Evolutionary conservation across 108 stramenopile species (phyloP).

Genomic region (Epithemia pelagica): DNA sequence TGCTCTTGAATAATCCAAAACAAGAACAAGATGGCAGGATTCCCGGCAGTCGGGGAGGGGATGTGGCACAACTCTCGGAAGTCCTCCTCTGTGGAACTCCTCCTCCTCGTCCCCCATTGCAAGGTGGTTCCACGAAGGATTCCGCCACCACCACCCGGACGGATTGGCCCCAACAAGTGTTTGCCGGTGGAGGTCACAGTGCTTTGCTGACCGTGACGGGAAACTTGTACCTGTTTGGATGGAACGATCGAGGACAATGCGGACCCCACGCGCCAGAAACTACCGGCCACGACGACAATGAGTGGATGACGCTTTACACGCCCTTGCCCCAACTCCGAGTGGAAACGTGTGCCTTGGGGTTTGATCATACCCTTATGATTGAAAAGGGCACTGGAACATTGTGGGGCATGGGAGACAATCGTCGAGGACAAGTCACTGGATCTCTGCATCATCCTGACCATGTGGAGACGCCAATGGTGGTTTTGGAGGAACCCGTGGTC

Average conservation of each 20-base stretch:
- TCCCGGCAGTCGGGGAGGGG: conserved; percentile 27
- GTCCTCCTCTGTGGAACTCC: conserved; percentile 36
- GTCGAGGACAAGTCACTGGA: conserved; percentile 54
- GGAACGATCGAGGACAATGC: conserved; percentile 72
- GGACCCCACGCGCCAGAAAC: conserved; percentile 9
- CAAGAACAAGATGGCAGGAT: conserved; percentile 17
- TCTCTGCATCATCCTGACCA: conserved; percentile 2
- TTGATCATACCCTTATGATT: conserved; percentile 66
- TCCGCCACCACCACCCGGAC: conserved; percentile 1
- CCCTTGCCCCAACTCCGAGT: conserved; percentile 33
- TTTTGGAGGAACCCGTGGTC: conserved; percentile 19
- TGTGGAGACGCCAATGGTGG: not conserved
- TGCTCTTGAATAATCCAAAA: conserved; percentile 18
- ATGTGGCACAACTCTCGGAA: conserved; percentile 53
- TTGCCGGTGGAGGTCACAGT: conserved; percentile 77
- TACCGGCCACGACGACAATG: not conserved
- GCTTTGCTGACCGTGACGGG: conserved; percentile 56
- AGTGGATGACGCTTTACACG: not conserved
- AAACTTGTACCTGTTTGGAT: conserved; percentile 73
- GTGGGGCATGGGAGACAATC: conserved; percentile 63
- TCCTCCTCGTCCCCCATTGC: not conserved
- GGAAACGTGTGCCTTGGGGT: conserved; percentile 53
- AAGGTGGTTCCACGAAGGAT: not conserved
- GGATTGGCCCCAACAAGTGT: conserved; percentile 16
- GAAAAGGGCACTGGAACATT: conserved; percentile 53